phyloP scores from a whole-genome alignment of 2,329 filamentous ascomycete species.

The Trichoderma citrinoviride region DNA sequence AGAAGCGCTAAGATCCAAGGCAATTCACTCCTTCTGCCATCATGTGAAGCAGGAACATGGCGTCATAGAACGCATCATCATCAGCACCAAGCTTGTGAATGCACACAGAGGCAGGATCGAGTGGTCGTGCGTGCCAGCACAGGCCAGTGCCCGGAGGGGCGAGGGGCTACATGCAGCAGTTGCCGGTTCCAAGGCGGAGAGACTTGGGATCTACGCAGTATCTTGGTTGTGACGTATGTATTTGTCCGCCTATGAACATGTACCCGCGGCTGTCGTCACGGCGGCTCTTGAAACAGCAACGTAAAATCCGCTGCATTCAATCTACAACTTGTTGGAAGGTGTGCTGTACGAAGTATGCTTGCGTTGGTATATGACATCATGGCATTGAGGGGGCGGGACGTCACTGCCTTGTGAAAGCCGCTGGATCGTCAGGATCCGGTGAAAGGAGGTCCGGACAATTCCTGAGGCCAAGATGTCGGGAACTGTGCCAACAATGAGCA shows the following conservation, averaged over 20 bases:
- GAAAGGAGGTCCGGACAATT: background rate
- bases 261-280: background rate
- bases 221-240: background rate
- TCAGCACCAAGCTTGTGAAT: background rate
- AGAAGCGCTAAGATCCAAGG: slow-evolving; percentile 5
- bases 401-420: background rate
- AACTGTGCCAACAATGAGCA: too few species aligned
- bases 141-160: background rate
- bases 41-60: slow-evolving; percentile 21
- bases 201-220: background rate
- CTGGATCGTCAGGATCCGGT: background rate
- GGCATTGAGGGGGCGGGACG: background rate
- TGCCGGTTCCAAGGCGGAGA: background rate
- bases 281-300: background rate
- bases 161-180: background rate
- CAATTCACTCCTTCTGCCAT: slow-evolving; percentile 8
- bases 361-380: slow-evolving; percentile 17
- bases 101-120: background rate
- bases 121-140: background rate
- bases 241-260: background rate
- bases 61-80: slow-evolving; percentile 18
- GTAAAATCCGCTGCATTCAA: background rate
- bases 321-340: background rate
- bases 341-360: background rate
- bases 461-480: background rate